Evolutionary conservation across 371 early-diverging fungal species (phyloP).

Genomic region (Syncephalastrum contaminatum): DNA sequence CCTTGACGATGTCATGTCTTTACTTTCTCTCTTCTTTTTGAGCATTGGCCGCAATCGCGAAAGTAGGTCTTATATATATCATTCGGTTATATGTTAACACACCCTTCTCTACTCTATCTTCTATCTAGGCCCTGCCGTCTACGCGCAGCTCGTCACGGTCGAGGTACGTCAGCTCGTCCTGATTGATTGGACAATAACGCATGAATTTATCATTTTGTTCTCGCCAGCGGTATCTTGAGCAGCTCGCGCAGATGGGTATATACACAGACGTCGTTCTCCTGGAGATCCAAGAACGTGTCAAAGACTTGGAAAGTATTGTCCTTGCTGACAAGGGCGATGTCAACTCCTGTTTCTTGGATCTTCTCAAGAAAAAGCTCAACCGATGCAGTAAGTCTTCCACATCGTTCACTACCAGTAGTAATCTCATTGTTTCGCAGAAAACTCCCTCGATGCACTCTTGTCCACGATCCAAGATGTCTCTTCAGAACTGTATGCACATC

Average conservation of each 20-base stretch:
- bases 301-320: constrained; percentile 60
- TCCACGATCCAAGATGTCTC: constrained; percentile 45
- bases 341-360: constrained; percentile 48
- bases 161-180: constrained; percentile 49
- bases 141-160: constrained; percentile 75
- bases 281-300: constrained; percentile 61
- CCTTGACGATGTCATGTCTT: constrained; percentile 78
- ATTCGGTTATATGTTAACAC: background rate
- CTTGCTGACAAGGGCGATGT: constrained; percentile 38
- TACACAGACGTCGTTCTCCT: constrained; percentile 64
- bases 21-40: constrained; percentile 78
- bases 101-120: too few species aligned
- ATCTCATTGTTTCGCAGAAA: constrained; percentile 21
- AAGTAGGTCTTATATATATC: constrained; percentile 26
- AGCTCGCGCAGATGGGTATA: constrained; percentile 66
- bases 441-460: constrained; percentile 22
- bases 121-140: constrained; percentile 64
- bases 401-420: background rate
- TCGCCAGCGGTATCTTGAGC: constrained; percentile 69
- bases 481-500: constrained; percentile 32
- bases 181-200: too few species aligned
- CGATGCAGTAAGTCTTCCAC: constrained; percentile 49
- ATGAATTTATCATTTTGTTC: background rate
- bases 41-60: constrained; percentile 77
- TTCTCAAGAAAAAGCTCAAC: constrained; percentile 56